Conservation (phyloP, 2,329 filamentous ascomycete species). For the Aspergillus unguis region DNA sequence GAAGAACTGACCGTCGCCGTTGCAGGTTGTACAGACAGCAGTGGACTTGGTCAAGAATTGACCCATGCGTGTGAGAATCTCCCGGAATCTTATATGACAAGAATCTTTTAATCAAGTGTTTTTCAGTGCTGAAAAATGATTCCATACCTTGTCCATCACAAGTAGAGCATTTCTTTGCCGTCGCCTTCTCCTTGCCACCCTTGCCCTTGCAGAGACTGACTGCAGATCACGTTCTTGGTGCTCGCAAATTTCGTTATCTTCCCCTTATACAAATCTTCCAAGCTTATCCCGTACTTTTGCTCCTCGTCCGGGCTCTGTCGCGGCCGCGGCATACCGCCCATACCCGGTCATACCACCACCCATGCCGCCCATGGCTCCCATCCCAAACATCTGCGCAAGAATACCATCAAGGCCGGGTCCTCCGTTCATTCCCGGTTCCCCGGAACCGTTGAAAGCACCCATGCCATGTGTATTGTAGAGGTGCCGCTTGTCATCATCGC, state of each 20-base stretch:
- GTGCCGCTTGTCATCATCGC: conserved; percentile 88
- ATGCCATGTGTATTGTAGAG: conserved; percentile 94
- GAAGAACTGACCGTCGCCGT: conserved; percentile 79
- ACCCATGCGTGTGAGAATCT: conserved; percentile 77
- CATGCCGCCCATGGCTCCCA: conserved; percentile 56
- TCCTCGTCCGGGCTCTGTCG: conserved; percentile 78
- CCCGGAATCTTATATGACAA: conserved; percentile 56
- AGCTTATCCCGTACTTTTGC: conserved; percentile 81
- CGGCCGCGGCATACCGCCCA: conserved; percentile 39
- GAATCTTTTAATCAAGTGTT: conserved; percentile 3
- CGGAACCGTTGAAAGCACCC: conserved; percentile 83
- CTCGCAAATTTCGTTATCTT: conserved; percentile 97
- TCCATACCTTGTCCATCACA: conserved; percentile 71
- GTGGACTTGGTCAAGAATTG: conserved; percentile 80
- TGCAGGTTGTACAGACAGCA: conserved; percentile 76
- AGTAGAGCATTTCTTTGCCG: conserved; percentile 74
- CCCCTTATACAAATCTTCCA: conserved; percentile 97
- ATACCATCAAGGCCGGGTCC: conserved; percentile 80
- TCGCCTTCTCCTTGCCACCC: conserved; percentile 89
- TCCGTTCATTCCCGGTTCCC: conserved; percentile 62
- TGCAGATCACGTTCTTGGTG: conserved; percentile 93
- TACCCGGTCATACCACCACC: conserved; percentile 39
- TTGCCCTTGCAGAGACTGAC: conserved; percentile 78
- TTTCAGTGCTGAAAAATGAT: no score
- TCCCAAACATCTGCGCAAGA: conserved; percentile 80